Conservation (phyloP, 2,329 filamentous ascomycete genomes). For the Colletotrichum karsti region DNA sequence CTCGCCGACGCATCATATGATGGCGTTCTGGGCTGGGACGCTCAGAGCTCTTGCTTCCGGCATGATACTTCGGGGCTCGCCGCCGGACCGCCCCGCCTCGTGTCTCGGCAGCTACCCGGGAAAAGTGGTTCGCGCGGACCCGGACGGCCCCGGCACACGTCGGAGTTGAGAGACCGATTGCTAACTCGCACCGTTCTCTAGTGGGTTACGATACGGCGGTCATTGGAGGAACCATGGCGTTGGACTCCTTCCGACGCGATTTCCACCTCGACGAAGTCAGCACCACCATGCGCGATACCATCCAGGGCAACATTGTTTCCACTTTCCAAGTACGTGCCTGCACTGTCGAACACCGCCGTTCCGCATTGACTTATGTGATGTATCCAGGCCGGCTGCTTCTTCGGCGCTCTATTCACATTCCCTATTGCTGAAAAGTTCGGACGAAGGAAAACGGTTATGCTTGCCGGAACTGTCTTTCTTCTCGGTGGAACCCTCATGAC, state of each 20-base stretch:
- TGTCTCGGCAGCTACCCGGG: not conserved
- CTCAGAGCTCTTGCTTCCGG: too few relatives aligned
- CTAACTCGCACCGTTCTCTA: constrained; percentile 18
- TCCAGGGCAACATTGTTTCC: constrained; percentile 41
- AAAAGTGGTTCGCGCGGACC: not conserved
- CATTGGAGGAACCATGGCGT: constrained; percentile 48
- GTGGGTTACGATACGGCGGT: constrained; percentile 48
- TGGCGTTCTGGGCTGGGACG: not conserved
- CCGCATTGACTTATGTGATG: not conserved
- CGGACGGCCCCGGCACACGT: not conserved
- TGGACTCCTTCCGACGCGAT: constrained; percentile 45
- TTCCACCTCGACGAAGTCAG: constrained; percentile 39
- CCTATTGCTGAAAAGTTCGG: constrained; percentile 57
- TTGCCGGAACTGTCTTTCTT: constrained; percentile 51
- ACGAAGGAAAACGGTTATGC: constrained; percentile 54
- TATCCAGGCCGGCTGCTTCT: constrained; percentile 49
- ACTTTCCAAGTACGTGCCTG: constrained; percentile 12
- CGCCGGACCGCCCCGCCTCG: not conserved
- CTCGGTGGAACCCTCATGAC: constrained; percentile 45
- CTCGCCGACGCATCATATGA: not conserved
- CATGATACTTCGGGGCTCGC: not conserved
- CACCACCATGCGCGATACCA: constrained; percentile 38
- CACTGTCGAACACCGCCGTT: accelerated
- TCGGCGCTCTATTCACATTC: constrained; percentile 49
- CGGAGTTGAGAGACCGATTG: not conserved